Base-by-base conservation (phyloP, 495 filamentous ascomycete genomes). In the Tetracladium setigerum region DNA sequence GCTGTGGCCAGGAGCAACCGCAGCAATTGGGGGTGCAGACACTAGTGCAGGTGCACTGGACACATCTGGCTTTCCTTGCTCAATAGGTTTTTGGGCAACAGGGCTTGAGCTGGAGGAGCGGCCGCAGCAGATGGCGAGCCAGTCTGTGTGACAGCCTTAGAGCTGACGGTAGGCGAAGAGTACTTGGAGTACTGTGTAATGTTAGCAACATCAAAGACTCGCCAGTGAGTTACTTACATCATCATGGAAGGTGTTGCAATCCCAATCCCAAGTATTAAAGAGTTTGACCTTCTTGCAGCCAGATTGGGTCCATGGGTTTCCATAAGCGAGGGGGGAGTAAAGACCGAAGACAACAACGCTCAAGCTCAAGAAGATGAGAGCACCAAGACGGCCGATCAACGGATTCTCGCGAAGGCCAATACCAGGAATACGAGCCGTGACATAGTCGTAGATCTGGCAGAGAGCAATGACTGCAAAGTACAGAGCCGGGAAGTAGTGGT, bases 401-500 rank as follows among this genome's bases (percentile, higher is more conserved):
- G 87, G 87, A 44, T 75, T 78, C 33, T 87, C 78, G 37, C 74
- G 78, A 17, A 95, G 60, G 1, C 86, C 84, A 33, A 90, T 58
- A 36, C 73, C 69, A 12, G 66, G 58, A 47, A 94, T 71, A 41
- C 94, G 82, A 49, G 74, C 77, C 15, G 81, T 79, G 24, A 81
- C 58, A 59, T 94, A 95, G 66, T 97, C 92, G 63, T 86, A 87
- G 35, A 84, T 75, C 62, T 97, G 92, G 65, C 84, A 92, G 22
- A 95, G 73, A 1, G 84, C 78, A 40, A 97, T 81, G 56, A 98
- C 81, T 47, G 87, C 89, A 59, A 97, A 97, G 68, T 95, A 95
- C 12, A 98, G 78, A 2, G 92, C 92, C 1, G 92, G 92, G 62
- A 95, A 87, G 60, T 95, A 95, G 67, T 95, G 89, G 62, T 95